Evolutionary conservation across 2,329 filamentous ascomycete species (phyloP), one percentile per base, ranked within the genome.

Genomic region (Aciculosporium take): DNA sequence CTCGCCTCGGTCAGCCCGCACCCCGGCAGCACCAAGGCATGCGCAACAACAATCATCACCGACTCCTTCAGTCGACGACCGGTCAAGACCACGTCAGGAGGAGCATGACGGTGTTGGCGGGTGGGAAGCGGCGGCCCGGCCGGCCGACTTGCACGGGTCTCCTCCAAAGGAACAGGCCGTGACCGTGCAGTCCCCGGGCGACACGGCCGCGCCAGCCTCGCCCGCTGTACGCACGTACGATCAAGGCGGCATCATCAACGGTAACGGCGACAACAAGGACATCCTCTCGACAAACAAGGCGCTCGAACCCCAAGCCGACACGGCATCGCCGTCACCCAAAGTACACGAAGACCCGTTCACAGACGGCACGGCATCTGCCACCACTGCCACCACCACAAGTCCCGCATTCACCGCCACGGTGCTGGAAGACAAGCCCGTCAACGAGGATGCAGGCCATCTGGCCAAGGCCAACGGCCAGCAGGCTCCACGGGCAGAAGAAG

Each of bases 321-420:
- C 60, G 0, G 57, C 62, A 3, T 56, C 60, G 3, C 61, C 59
- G 34, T 50, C 62, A 2, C 52, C 77, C 12, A 66, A 75, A 49
- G 75, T 80, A 1, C 80, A 77, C 46, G 76, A 80, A 50, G 76
- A 81, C 47, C 76, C 76, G 1, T 72, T 76, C 45, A 69, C 66
- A 6, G 64, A 63, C 30, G 64, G 71, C 18, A 62, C 71, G 36
- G 27, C 37, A 20, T 51, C 62, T 6, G 64, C 65, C 2, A 63
- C 29, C 15, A 9, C 28, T n/a, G 8, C 28, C 6, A n/a, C n/a
- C n/a, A n/a, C n/a, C n/a, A n/a, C 71, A 1, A 66, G 66, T 40
- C 65, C 69, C 2, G 55, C 58, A 2, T 57, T 68, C n/a, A 64
- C 58, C 23, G 57, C 58, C 0, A 66, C 71, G 5, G 75, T 77